These are phyloP conservation scores for Sphaerulina populicola DNA, from an alignment of 2,329 filamentous ascomycete species.

Conservation along the genomic window DNA sequence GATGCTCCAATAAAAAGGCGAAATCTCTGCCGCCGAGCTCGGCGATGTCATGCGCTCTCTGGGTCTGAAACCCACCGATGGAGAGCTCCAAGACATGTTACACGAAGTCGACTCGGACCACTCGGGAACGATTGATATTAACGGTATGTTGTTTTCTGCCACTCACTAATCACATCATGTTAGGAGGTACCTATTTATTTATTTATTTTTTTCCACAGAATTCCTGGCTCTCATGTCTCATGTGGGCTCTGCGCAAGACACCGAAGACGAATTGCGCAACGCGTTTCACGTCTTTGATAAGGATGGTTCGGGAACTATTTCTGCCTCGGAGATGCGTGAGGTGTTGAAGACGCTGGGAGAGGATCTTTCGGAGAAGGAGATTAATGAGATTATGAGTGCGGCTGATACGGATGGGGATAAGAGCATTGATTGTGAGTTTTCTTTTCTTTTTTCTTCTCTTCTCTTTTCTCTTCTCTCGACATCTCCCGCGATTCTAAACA, in stretches of 20 bases:
- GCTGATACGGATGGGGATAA: constrained; percentile 17
- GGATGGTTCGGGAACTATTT: constrained; percentile 15
- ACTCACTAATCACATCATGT: too few species aligned
- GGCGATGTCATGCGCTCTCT: constrained; percentile 17
- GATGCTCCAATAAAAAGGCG: constrained; percentile 2
- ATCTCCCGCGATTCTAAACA: neutral
- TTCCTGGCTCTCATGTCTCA: constrained; percentile 18
- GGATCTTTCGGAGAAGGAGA: constrained; percentile 14
- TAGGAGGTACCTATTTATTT: too few species aligned
- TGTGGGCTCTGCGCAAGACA: constrained; percentile 9
- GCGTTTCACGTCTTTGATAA: constrained; percentile 18
- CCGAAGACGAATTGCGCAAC: constrained; percentile 14
- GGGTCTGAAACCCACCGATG: constrained; percentile 14
- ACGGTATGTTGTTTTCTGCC: constrained; percentile 3
- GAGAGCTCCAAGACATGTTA: constrained; percentile 17
- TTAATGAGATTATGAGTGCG: constrained; percentile 16
- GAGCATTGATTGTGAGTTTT: constrained; percentile 14
- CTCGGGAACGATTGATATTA: constrained; percentile 15
- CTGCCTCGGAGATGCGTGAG: constrained; percentile 13
- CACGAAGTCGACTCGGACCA: constrained; percentile 17
- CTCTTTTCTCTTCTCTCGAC: neutral
- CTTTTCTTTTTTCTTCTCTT: neutral
- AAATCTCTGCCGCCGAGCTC: constrained; percentile 17
- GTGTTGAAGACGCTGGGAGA: constrained; percentile 16
- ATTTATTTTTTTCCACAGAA: constrained; percentile 6